phyloP scores from a whole-genome alignment of 257 asterid genomes.

The Leptodermis oblonga region DNA sequence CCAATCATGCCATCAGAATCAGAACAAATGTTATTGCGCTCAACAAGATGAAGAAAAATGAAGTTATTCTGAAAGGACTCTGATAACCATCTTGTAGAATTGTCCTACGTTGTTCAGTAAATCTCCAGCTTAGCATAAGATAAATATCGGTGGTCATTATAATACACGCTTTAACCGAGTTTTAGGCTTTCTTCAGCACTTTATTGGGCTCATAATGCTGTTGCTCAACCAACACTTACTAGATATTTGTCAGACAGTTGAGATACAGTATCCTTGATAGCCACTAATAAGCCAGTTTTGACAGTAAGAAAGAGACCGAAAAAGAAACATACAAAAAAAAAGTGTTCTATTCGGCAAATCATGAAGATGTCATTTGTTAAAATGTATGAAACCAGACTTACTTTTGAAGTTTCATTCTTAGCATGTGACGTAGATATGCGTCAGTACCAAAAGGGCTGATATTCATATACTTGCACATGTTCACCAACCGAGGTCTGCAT shows the following conservation, averaged over 20 bases:
- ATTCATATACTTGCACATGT: constrained; percentile 97
- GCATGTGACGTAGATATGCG: constrained; percentile 82
- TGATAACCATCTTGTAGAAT: neutral
- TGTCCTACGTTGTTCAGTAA: neutral
- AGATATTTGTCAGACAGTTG: neutral
- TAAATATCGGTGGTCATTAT: neutral
- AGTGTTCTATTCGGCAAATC: too few relatives aligned
- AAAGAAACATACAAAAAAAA: too few relatives aligned
- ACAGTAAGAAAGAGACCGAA: neutral
- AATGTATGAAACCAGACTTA: constrained; percentile 23
- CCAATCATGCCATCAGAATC: neutral
- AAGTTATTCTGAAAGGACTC: neutral
- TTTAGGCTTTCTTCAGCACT: neutral
- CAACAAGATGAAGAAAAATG: neutral
- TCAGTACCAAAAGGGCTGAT: constrained; percentile 80
- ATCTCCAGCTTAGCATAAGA: neutral
- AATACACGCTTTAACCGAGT: neutral
- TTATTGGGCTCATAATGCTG: neutral
- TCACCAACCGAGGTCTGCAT: constrained; percentile 86
- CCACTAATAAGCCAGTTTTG: neutral
- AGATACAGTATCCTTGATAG: neutral
- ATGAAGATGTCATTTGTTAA: neutral
- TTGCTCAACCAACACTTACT: neutral
- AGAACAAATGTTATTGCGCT: neutral
- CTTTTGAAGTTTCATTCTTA: constrained; percentile 73